Percentiles rank a stretch among this genome's conserved stretches.
These are phyloP conservation scores for Suillus subalutaceus DNA, from an alignment of 768 basidiomycete genomes.

Conservation along the genomic window DNA sequence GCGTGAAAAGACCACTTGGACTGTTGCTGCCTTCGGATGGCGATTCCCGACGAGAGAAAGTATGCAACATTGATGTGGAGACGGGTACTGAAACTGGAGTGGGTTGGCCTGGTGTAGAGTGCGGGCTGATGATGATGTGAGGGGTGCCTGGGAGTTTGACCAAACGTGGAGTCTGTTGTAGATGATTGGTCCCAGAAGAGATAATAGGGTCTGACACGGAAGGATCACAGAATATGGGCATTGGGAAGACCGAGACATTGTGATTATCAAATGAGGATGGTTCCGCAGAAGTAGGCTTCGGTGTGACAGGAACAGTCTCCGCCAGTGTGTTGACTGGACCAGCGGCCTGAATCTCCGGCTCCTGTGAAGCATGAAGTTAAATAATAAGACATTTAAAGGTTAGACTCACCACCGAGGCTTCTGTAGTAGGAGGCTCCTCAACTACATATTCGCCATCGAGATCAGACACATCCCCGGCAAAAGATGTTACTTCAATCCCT, in stretches of 20 bases:
- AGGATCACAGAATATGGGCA: slow-evolving; percentile 46
- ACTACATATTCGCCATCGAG: slow-evolving; percentile 5
- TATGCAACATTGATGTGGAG: slow-evolving; percentile 26
- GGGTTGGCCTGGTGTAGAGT: slow-evolving; percentile 8
- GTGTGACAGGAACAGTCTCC: not conserved
- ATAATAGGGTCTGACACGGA: slow-evolving; percentile 40
- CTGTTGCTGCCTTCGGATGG: slow-evolving; percentile 7
- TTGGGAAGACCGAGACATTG: slow-evolving; percentile 23
- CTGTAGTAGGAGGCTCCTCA: slow-evolving; percentile 5
- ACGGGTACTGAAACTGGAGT: slow-evolving; percentile 19
- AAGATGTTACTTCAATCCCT: slow-evolving; percentile 9
- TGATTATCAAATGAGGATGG: not conserved
- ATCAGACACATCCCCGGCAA: slow-evolving; percentile 1
- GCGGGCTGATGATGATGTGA: slow-evolving; percentile 19
- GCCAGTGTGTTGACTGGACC: not conserved
- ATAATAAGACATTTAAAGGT: not conserved
- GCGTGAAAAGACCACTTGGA: slow-evolving; percentile 43
- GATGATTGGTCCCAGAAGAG: slow-evolving; percentile 11
- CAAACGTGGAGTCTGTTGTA: slow-evolving; percentile 14
- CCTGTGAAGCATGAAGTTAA: not conserved
- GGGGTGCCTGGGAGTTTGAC: slow-evolving; percentile 29
- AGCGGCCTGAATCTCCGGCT: not conserved
- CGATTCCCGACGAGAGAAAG: slow-evolving; percentile 16
- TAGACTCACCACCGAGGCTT: slow-evolving; percentile 6
- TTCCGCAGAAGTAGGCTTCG: not conserved